phyloP scores from a whole-genome alignment of 129 eudicot genomes.

The Pittosporum tobira region DNA sequence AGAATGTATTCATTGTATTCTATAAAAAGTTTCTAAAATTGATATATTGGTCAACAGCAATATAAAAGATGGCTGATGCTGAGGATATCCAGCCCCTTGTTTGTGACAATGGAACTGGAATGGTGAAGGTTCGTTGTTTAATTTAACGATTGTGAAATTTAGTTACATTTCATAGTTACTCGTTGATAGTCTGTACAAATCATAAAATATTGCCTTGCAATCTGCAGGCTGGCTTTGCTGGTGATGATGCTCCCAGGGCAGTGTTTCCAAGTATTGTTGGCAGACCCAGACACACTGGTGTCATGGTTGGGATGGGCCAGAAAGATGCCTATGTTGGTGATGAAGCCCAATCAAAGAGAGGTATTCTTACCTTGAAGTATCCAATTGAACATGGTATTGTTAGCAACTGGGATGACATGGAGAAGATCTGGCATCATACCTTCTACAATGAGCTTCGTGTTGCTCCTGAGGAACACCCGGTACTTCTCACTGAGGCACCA shows the following conservation, averaged over 20 bases:
- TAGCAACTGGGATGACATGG: constrained; percentile 94
- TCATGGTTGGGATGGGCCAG: constrained; percentile 76
- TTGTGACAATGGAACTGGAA: constrained; percentile 73
- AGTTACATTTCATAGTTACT: background rate
- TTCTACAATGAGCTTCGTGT: constrained; percentile 89
- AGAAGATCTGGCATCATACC: constrained; percentile 87
- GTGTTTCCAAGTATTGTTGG: constrained; percentile 79
- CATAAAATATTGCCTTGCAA: too few relatives aligned
- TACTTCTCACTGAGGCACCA: constrained; percentile 75
- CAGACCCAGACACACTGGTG: constrained; percentile 69
- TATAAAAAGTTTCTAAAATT: background rate
- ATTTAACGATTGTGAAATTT: background rate
- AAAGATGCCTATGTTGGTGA: constrained; percentile 74
- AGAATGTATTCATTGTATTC: constrained; percentile 1
- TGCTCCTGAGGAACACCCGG: constrained; percentile 91
- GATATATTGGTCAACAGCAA: constrained; percentile 19
- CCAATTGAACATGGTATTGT: constrained; percentile 80
- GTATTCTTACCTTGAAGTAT: constrained; percentile 73
- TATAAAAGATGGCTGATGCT: constrained; percentile 53
- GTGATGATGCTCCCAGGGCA: constrained; percentile 86
- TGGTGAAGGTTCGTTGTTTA: constrained; percentile 53
- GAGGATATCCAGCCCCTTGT: constrained; percentile 81
- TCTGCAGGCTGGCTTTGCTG: constrained; percentile 72
- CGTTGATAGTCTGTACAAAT: too few relatives aligned
- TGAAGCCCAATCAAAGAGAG: constrained; percentile 79